phyloP scores from a whole-genome alignment of 2,329 filamentous ascomycete genomes.

The Neonectria faginata region DNA sequence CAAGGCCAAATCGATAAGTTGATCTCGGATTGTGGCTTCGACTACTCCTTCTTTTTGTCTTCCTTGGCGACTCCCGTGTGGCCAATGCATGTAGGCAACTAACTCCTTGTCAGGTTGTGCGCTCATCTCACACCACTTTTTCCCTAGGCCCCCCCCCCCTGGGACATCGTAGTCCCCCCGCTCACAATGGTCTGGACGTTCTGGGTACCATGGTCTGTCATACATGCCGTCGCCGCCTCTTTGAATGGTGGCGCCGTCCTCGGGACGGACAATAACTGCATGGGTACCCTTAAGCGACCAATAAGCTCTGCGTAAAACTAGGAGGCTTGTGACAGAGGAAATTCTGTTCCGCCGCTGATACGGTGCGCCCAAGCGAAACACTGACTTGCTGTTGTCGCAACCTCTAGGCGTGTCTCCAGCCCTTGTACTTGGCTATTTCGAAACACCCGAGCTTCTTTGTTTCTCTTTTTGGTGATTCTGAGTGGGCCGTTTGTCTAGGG shows the following conservation, averaged over 20 bases:
- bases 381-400: constrained; percentile 5
- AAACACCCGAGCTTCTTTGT: constrained; percentile 15
- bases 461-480: constrained; percentile 7
- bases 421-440: constrained; percentile 6
- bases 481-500: constrained; percentile 4
- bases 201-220: constrained; percentile 25
- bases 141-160: constrained; percentile 18
- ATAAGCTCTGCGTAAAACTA: constrained; percentile 25
- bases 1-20: constrained; percentile 6
- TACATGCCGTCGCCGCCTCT: constrained; percentile 22
- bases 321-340: constrained; percentile 26
- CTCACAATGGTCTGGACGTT: constrained; percentile 33
- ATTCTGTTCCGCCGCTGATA: constrained; percentile 23
- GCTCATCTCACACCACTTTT: constrained; percentile 37
- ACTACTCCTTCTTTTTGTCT: constrained; percentile 46
- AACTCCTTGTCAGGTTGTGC: constrained; percentile 38
- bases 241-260: constrained; percentile 28
- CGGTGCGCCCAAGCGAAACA: constrained; percentile 13
- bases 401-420: constrained; percentile 1
- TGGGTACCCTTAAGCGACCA: constrained; percentile 27
- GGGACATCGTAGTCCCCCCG: constrained; percentile 25
- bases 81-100: constrained; percentile 23
- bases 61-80: constrained; percentile 42
- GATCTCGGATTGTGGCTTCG: constrained; percentile 31
- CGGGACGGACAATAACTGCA: constrained; percentile 27